Evolutionary conservation across 805 yeast genomes (phyloP).

Genomic region (Sugiyamaella americana): DNA sequence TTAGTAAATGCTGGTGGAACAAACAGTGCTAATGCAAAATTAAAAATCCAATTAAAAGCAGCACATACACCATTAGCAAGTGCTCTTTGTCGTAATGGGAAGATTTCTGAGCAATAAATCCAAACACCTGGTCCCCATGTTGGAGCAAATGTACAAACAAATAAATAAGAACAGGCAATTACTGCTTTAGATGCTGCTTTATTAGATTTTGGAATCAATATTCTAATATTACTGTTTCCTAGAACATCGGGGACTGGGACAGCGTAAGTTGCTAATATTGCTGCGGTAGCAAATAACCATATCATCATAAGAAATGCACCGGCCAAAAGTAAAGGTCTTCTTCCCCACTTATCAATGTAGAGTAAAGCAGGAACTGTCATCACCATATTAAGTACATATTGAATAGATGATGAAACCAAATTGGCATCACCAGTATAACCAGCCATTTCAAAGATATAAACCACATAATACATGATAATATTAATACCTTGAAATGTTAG

Average conservation of each 20-base stretch:
- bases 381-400: constrained; percentile 49
- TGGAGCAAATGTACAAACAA: constrained; percentile 71
- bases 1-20: constrained; percentile 50
- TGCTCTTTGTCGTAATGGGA: constrained; percentile 48
- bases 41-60: constrained; percentile 30
- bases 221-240: constrained; percentile 30
- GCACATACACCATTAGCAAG: constrained; percentile 48
- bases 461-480: constrained; percentile 65
- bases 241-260: constrained; percentile 21
- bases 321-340: constrained; percentile 51
- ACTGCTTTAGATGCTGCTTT: constrained; percentile 41
- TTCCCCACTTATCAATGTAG: constrained; percentile 55
- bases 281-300: constrained; percentile 59
- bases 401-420: constrained; percentile 52
- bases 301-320: constrained; percentile 62
- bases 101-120: constrained; percentile 48
- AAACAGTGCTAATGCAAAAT: constrained; percentile 53
- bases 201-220: constrained; percentile 28
- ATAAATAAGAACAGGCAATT: constrained; percentile 49
- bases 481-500: no score
- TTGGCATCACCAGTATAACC: constrained; percentile 48
- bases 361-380: constrained; percentile 58
- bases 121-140: constrained; percentile 64
- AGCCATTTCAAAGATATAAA: constrained; percentile 59
- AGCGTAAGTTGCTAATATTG: constrained; percentile 32